These are phyloP conservation scores for Polyrhizophydium stewartii DNA, from an alignment of 371 early-diverging fungal species.

Conservation along the genomic window DNA sequence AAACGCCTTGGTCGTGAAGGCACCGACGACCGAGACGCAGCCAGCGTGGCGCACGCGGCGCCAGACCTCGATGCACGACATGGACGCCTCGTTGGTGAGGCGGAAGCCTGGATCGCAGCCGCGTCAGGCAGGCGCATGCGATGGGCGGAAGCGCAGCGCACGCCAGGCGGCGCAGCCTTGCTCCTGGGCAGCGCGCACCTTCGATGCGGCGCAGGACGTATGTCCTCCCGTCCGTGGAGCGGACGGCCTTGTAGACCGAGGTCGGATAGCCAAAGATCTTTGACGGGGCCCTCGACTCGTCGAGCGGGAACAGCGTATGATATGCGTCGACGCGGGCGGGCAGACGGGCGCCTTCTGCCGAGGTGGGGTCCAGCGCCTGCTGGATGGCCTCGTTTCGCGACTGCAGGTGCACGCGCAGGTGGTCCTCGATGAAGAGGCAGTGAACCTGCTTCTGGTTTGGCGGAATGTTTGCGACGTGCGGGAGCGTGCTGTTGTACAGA, in stretches of 20 bases:
- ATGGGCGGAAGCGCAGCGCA: no score
- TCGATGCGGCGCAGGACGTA: slow-evolving; percentile 82
- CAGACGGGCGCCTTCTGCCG: slow-evolving; percentile 21
- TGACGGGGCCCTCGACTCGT: slow-evolving; percentile 41
- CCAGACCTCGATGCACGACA: slow-evolving; percentile 83
- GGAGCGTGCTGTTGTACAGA: slow-evolving; percentile 63
- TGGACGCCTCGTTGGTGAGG: slow-evolving; percentile 71
- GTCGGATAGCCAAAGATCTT: slow-evolving; percentile 73
- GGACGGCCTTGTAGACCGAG: slow-evolving; percentile 77
- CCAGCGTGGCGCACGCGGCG: slow-evolving; percentile 75
- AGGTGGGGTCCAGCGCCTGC: slow-evolving; percentile 45
- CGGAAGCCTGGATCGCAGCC: slow-evolving; percentile 52
- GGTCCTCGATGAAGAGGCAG: slow-evolving; percentile 78
- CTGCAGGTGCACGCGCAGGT: slow-evolving; percentile 70
- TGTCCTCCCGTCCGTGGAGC: slow-evolving; percentile 74
- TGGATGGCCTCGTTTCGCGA: slow-evolving; percentile 64
- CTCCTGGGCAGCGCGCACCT: slow-evolving; percentile 32
- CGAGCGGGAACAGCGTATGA: slow-evolving; percentile 77
- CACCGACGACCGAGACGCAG: slow-evolving; percentile 85
- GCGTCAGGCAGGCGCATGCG: background rate
- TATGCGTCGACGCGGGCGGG: slow-evolving; percentile 77
- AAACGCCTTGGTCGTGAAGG: slow-evolving; percentile 92
- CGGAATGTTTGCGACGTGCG: slow-evolving; percentile 63
- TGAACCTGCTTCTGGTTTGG: slow-evolving; percentile 74
- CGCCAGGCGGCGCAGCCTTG: no score